phyloP scores from a whole-genome alignment of 139 green algal species.

The Chlorella vulgaris region DNA sequence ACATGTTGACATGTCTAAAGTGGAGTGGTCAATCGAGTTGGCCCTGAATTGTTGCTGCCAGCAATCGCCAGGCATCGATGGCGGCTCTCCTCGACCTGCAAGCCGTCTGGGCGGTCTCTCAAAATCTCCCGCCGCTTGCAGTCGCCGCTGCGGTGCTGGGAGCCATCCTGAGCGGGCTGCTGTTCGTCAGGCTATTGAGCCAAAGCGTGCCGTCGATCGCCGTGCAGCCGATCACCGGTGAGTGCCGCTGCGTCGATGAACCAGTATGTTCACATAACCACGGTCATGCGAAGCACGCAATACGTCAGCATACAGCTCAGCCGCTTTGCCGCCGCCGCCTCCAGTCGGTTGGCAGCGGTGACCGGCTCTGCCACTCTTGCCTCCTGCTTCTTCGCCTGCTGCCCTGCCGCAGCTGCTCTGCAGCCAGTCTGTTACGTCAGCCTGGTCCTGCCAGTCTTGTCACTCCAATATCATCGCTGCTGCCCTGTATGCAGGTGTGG shows the following conservation, averaged over 20 bases:
- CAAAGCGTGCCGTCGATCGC: conserved; percentile 15
- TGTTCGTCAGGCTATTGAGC: not conserved
- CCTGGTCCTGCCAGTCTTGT: not conserved
- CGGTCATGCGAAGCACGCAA: too few relatives aligned
- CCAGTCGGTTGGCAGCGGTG: not conserved
- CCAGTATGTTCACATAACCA: too few relatives aligned
- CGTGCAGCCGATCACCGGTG: conserved; percentile 13
- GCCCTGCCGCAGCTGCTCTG: too few relatives aligned
- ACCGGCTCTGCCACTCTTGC: not conserved
- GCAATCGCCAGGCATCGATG: not conserved
- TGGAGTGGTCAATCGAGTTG: not conserved
- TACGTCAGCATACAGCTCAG: too few relatives aligned
- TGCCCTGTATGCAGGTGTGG: not conserved
- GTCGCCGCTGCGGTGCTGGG: not conserved
- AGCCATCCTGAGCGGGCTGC: not conserved
- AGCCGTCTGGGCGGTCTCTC: not conserved
- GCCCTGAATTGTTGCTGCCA: not conserved
- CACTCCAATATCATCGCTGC: not conserved
- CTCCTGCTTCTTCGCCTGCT: not conserved
- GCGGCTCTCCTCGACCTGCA: too few relatives aligned
- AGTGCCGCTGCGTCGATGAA: not conserved
- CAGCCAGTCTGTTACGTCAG: not conserved
- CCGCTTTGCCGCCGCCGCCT: not conserved
- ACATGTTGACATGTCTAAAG: not conserved
- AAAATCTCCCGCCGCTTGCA: not conserved